phyloP scores from a whole-genome alignment of 2,329 filamentous ascomycete genomes.

The Fusarium phyllophilum region DNA sequence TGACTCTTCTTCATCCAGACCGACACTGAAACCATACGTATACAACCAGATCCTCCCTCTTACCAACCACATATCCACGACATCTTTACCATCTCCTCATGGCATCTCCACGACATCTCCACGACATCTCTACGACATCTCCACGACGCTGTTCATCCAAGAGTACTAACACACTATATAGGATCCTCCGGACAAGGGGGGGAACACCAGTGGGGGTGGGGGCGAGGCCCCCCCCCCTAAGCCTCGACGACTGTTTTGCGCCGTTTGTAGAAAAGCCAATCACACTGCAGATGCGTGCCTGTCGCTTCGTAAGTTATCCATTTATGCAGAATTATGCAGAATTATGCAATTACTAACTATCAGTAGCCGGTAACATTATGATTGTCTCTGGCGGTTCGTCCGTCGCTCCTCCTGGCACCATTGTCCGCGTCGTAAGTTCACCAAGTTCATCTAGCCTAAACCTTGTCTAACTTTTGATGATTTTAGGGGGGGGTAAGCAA shows the following conservation, averaged over 20 bases:
- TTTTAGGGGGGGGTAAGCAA: neutral
- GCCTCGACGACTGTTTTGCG: rapidly evolving
- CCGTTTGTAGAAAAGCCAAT: rapidly evolving
- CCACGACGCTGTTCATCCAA: rapidly evolving
- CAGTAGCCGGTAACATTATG: neutral
- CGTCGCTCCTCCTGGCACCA: rapidly evolving
- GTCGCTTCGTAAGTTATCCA: neutral
- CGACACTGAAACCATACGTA: neutral
- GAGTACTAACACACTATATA: neutral
- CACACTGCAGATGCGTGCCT: rapidly evolving
- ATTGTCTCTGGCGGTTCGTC: rapidly evolving
- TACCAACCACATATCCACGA: neutral
- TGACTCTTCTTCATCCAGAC: neutral
- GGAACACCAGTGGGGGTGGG: neutral
- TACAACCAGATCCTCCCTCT: neutral
- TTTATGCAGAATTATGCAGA: too few relatives aligned
- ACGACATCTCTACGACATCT: neutral
- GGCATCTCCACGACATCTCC: neutral
- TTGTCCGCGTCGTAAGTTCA: neutral
- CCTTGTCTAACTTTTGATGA: neutral
- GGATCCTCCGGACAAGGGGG: neutral
- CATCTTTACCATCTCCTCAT: neutral
- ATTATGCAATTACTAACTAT: neutral
- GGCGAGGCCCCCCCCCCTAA: neutral
- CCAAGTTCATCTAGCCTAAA: neutral